Evolutionary conservation across 208 protist genomes (phyloP).

Genomic region (Crithidia thermophila): DNA sequence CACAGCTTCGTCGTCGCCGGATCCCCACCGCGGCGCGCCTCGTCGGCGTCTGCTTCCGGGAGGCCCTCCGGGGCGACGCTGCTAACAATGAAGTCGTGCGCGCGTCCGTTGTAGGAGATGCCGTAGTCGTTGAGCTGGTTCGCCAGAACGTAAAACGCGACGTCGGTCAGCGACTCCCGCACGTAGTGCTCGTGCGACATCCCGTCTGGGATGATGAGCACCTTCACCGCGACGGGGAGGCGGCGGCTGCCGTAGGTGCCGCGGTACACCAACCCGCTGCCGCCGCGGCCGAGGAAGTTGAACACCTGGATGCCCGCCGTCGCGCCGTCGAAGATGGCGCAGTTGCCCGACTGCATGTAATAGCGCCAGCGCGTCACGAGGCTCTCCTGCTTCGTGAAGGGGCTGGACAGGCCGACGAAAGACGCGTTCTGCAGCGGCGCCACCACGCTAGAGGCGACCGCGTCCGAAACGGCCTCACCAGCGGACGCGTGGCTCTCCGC

Average conservation of each 20-base stretch:
- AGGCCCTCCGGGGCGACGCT: conserved; percentile 49
- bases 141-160: conserved; percentile 79
- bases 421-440: neutral
- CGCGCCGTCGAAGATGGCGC: conserved; percentile 58
- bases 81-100: conserved; percentile 87
- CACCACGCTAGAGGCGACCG: neutral
- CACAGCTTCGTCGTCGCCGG: conserved; percentile 53
- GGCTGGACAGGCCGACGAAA: conserved; percentile 22
- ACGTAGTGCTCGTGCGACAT: conserved; percentile 76
- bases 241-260: conserved; percentile 48
- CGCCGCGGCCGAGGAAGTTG: conserved; percentile 60
- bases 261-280: conserved; percentile 82
- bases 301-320: conserved; percentile 55
- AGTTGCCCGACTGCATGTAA: conserved; percentile 55
- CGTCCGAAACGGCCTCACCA: neutral
- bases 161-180: conserved; percentile 78
- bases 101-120: conserved; percentile 48
- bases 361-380: conserved; percentile 62
- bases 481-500: neutral
- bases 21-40: conserved; percentile 35
- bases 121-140: conserved; percentile 75
- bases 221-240: conserved; percentile 84
- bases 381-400: conserved; percentile 41
- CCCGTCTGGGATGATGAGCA: conserved; percentile 69
- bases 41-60: conserved; percentile 45